Conservation (phyloP, 805 yeast species). For the Nakazawaea ishiwadae region DNA sequence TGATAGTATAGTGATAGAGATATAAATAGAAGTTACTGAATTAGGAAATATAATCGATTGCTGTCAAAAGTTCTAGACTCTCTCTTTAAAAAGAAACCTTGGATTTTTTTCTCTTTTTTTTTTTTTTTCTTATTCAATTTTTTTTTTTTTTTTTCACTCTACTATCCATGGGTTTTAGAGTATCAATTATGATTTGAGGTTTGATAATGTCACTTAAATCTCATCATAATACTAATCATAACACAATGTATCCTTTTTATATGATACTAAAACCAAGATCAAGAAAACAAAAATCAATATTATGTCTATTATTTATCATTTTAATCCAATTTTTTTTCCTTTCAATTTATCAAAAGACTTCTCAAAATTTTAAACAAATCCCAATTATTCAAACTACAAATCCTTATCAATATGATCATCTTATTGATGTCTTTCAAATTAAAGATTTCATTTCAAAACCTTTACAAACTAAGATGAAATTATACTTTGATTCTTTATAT, state of each 20-base stretch:
- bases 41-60: no score
- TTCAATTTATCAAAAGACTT: slow-evolving; percentile 3
- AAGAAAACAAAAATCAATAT: slow-evolving; percentile 5
- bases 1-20: no score
- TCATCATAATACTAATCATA: no score
- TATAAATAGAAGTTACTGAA: no score
- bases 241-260: neutral
- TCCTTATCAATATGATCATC: slow-evolving; percentile 5
- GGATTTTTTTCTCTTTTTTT: neutral
- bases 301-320: slow-evolving; percentile 2
- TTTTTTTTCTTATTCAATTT: neutral
- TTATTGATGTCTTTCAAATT: slow-evolving; percentile 5
- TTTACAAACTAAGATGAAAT: slow-evolving; percentile 33
- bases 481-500: slow-evolving; percentile 40
- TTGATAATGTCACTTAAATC: no score
- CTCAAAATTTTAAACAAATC: slow-evolving; percentile 2
- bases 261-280: slow-evolving; percentile 5
- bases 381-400: neutral
- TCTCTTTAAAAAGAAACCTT: neutral
- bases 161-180: no score
- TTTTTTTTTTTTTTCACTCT: no score
- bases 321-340: slow-evolving; percentile 4
- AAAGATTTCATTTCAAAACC: slow-evolving; percentile 20
- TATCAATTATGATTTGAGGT: no score
- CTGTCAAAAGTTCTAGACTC: neutral